Evolutionary conservation across 1,284 basidiomycete species (phyloP), one percentile per base, ranked within the genome.

Genomic region (Rhodotorula sp.): DNA sequence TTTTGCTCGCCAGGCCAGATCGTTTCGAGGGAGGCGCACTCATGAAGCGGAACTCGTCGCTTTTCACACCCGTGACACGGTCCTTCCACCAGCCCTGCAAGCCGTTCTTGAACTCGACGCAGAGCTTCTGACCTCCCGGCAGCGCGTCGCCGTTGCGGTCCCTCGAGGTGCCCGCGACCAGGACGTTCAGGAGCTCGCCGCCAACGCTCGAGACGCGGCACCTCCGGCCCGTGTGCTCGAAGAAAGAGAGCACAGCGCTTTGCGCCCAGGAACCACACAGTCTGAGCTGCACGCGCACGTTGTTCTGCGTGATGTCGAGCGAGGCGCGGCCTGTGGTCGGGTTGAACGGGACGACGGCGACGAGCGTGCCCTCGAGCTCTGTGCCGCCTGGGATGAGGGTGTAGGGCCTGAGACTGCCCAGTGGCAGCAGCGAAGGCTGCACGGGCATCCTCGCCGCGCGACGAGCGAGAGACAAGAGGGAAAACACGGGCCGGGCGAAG

Each of bases 71-170:
- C 54, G 46, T n/a, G 1, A 3, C 27, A 10, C 17, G 23, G n/a
- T 50, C 54, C 34, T 13, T 17, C 63, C 63, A 64, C 45, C 21
- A 41, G 13, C 63, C 63, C 34, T 42, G 21, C 7, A 64, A 5
- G 8, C 54, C 55, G 17, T 34, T 17, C 34, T 49, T 46, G 17
- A 64, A 57, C 16, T 34, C 46, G 8, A 64, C 52, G 23, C 46
- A 34, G 16, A 57, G 34, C 63, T 34, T 21, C 34, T 27, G 41
- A 23, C 54, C 55, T 4, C 25, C 45, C 14, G 27, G 34, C 9
- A 56, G 16, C 8, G 17, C 23, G 2, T 56, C 55, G 16, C 34
- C 54, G 19, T 50, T n/a, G 16, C 55, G 23, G 8, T 48, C 46
- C 8, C 46, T 7, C 46, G n/a, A 13, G 16, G 19, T 25, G 2